These are phyloP conservation scores for Aegilops tauschii DNA, from an alignment of 176 grass and related monocot species.

Conservation along the genomic window DNA sequence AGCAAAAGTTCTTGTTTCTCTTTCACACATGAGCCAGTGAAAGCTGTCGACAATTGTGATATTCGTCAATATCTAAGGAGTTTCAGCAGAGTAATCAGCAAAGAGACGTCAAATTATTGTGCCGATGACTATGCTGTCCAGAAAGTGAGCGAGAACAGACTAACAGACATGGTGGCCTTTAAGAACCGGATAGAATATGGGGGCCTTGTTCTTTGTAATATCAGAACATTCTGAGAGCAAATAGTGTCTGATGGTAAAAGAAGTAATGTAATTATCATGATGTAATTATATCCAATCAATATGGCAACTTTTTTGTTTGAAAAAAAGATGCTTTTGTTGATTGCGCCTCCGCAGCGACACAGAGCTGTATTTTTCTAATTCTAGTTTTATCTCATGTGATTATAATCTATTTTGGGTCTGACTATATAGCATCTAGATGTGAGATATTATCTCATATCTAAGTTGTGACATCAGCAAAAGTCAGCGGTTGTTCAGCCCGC, in stretches of 20 bases:
- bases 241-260: background rate
- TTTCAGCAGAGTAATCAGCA: constrained; percentile 33
- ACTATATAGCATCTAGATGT: too few species aligned
- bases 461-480: too few species aligned
- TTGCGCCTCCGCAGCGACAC: background rate
- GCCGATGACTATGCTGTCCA: constrained; percentile 48
- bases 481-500: too few species aligned
- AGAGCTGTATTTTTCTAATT: too few species aligned
- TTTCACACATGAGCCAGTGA: constrained; percentile 22
- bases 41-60: constrained; percentile 22
- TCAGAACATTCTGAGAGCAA: constrained; percentile 48
- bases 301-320: background rate
- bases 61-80: constrained; percentile 42
- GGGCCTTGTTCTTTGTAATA: constrained; percentile 49
- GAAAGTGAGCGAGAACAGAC: constrained; percentile 10
- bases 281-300: constrained; percentile 16
- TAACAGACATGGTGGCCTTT: constrained; percentile 29
- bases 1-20: constrained; percentile 46
- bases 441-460: too few species aligned
- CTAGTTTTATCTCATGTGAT: too few species aligned
- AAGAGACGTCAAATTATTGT: constrained; percentile 38
- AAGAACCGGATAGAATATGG: constrained; percentile 50
- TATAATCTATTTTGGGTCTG: too few species aligned
- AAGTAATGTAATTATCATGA: constrained; percentile 7
- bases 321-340: background rate